Base-by-base conservation (phyloP, 177 flowering plant genomes). In the Tripterygium wilfordii region DNA sequence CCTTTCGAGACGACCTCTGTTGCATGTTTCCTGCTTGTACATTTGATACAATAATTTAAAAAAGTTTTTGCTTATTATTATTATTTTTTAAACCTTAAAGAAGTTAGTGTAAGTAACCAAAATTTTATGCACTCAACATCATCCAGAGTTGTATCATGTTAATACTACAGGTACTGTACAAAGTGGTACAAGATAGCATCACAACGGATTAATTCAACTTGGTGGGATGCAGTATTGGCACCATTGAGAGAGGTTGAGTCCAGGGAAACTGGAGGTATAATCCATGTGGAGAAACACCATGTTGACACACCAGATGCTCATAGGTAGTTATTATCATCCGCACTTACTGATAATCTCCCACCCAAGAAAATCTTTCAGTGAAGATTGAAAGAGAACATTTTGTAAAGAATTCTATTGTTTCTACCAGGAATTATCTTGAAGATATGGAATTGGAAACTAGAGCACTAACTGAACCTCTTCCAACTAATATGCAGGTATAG, bases 381-480 rank as follows among this genome's bases (percentile, higher is more conserved):
- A 24, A 25, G 18, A 44, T 15, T n/a, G 45, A 42, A 55, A 56
- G 4, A 19, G 63, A 59, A 49, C 55, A 63, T 57, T 56, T 60
- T 35, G 40, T 15, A 4, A 24, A 19, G 22, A 57, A 43, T 58
- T 52, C 68, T 44, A 45, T 42, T 40, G 35, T 52, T 54, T 49
- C 60, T 49, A 58, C 68, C 29, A 70, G 89, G 57, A 72, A 61
- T 56, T 54, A 68, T 51, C 75, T 92, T 45, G 98, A 92, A 68
- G 98, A 92, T 55, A 70, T 88, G 81, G 98, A 92, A 67, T 72
- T 92, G 58, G 87, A 78, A 63, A 88, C 94, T 38, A 77, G 83
- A 63, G 96, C 95, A 27, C 68, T 92, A 49, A 85, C 94, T 33
- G 98, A 92, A 61, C 96, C 98, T 48, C 96, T 92, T 72, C 98